These are phyloP conservation scores for Arachnomyces sp. DNA, from an alignment of 2,329 filamentous ascomycete species.

Conservation along the genomic window DNA sequence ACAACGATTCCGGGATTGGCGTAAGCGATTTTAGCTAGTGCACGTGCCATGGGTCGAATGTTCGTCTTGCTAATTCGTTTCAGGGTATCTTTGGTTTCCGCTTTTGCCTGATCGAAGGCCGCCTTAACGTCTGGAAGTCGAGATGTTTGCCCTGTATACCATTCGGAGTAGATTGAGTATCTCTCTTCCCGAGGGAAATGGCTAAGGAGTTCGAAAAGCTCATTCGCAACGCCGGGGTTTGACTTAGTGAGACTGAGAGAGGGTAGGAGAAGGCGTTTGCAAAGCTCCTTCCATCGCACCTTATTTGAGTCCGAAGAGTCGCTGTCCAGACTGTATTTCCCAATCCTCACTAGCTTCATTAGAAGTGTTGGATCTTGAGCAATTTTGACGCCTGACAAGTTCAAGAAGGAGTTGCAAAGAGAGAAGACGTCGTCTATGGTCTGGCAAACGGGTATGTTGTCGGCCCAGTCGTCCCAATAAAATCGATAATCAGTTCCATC, in stretches of 20 bases:
- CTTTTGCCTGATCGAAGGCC: conserved; percentile 66
- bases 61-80: conserved; percentile 87
- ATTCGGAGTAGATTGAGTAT: conserved; percentile 88
- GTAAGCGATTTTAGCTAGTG: conserved; percentile 84
- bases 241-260: conserved; percentile 76
- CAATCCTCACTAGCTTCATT: conserved; percentile 78
- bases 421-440: conserved; percentile 83
- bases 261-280: conserved; percentile 76
- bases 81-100: conserved; percentile 76
- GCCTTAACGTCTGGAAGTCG: conserved; percentile 66
- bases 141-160: conserved; percentile 73
- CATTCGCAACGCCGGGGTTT: conserved; percentile 76
- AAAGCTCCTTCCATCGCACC: conserved; percentile 73
- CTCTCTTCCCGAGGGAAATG: conserved; percentile 67
- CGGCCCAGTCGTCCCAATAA: conserved; percentile 96
- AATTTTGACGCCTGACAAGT: conserved; percentile 79
- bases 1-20: conserved; percentile 88
- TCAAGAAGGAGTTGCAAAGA: conserved; percentile 74
- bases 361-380: conserved; percentile 72
- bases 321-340: conserved; percentile 61
- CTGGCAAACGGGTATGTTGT: conserved; percentile 87
- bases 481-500: conserved; percentile 75
- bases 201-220: conserved; percentile 75
- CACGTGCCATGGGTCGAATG: conserved; percentile 73
- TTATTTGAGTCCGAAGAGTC: conserved; percentile 64